Evolutionary conservation across 176 grass and related monocot species (phyloP).

Genomic region (Rhynchospora tenuis): DNA sequence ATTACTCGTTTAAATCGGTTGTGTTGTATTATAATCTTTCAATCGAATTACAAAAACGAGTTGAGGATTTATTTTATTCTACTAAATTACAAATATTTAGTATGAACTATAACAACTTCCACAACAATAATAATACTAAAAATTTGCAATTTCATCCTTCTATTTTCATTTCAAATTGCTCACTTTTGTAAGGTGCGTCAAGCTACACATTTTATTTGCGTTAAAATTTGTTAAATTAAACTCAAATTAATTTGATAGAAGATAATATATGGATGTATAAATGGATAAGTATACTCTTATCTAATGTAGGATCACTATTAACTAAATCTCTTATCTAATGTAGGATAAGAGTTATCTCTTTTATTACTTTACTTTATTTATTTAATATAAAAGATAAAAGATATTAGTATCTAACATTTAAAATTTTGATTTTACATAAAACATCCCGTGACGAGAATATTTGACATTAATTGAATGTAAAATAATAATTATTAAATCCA

Average conservation of each 20-base stretch:
- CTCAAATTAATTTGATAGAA: too few relatives aligned
- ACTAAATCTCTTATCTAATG: too few relatives aligned
- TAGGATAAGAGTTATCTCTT: not conserved
- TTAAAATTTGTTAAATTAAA: not conserved
- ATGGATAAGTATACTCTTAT: too few relatives aligned
- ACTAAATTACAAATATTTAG: not conserved
- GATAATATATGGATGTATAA: too few relatives aligned
- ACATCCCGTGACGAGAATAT: not conserved
- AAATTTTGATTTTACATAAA: not conserved
- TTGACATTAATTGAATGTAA: not conserved
- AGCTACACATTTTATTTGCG: not conserved
- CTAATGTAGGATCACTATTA: too few relatives aligned
- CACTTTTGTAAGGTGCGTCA: not conserved
- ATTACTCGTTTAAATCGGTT: too few relatives aligned
- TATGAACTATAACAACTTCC: not conserved
- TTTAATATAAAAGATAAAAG: not conserved
- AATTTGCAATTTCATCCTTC: not conserved
- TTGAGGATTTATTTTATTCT: not conserved
- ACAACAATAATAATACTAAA: not conserved
- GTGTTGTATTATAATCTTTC: not conserved
- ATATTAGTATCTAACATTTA: not conserved
- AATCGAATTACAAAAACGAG: not conserved
- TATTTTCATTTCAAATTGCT: not conserved
- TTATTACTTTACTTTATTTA: not conserved
- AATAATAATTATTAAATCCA: not conserved